A percentile compares a stretch with the other conserved stretches of the same genome.
phyloP scores from a whole-genome alignment of 2,329 filamentous ascomycete species.

The Microsporum audouinii region DNA sequence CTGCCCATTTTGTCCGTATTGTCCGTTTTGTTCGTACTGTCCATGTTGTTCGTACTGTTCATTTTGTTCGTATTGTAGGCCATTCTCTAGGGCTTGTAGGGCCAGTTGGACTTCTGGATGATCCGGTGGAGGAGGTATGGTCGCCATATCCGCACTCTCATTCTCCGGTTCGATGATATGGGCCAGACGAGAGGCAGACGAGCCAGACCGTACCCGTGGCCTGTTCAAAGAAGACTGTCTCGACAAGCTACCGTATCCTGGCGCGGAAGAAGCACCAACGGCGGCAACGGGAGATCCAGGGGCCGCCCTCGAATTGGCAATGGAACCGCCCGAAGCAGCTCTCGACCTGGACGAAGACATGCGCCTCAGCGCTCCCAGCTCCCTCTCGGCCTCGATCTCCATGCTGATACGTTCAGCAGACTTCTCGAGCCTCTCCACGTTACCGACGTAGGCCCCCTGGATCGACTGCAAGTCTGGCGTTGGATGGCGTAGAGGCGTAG shows the following conservation, averaged over 20 bases:
- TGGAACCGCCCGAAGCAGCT: conserved; percentile 28
- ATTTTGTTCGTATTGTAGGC: too few relatives aligned
- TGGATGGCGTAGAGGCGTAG: conserved; percentile 37
- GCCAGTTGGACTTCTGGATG: neutral
- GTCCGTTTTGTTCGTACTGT: neutral
- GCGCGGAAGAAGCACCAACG: neutral
- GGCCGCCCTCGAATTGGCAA: conserved; percentile 32
- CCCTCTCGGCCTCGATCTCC: conserved; percentile 32
- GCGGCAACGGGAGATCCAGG: neutral
- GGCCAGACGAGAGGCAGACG: conserved; percentile 28
- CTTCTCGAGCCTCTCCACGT: conserved; percentile 40
- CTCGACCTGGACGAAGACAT: conserved; percentile 14
- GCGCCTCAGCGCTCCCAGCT: neutral
- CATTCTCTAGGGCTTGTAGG: too few relatives aligned
- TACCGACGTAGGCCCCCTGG: conserved; percentile 40
- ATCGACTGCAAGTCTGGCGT: conserved; percentile 40
- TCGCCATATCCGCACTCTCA: conserved; percentile 19
- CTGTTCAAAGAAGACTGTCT: conserved; percentile 28
- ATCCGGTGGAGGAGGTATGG: conserved; percentile 12
- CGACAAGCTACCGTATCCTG: conserved; percentile 26
- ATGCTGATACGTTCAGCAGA: conserved; percentile 39
- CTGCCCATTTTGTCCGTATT: neutral
- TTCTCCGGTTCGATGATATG: conserved; percentile 32
- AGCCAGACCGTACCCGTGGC: conserved; percentile 26
- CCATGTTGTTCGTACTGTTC: neutral